Evolutionary conservation across 2,329 filamentous ascomycete genomes (phyloP).

Genomic region (Ilyonectria robusta): DNA sequence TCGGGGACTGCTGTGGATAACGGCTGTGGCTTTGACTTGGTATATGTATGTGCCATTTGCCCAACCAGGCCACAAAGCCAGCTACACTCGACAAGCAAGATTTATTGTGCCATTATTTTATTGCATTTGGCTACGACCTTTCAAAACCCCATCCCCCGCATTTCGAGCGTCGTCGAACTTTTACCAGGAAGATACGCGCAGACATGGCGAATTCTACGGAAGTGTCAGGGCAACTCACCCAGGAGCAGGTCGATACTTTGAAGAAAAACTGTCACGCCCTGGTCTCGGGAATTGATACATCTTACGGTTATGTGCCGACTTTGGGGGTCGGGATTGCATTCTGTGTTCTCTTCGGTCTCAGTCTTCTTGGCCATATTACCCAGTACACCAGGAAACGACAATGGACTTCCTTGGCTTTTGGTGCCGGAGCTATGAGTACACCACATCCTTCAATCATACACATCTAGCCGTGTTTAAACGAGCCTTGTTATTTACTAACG

Average conservation of each 20-base stretch:
- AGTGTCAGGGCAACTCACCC: slow-evolving; percentile 1
- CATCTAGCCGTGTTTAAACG: not conserved
- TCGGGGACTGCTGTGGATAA: not conserved
- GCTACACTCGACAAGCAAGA: not conserved
- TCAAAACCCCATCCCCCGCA: not conserved
- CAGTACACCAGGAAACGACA: not conserved
- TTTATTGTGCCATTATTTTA: not conserved
- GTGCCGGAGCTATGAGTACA: not conserved
- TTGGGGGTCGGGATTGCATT: slow-evolving; percentile 8
- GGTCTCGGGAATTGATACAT: not conserved
- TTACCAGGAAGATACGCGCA: not conserved
- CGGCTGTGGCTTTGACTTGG: not conserved
- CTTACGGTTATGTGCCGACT: slow-evolving; percentile 9
- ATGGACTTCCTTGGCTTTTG: slow-evolving; percentile 6
- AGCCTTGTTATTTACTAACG: not conserved
- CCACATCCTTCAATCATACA: not conserved
- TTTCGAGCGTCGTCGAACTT: not conserved
- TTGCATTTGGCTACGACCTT: not conserved
- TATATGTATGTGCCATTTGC: not conserved
- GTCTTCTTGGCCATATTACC: not conserved
- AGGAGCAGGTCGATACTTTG: not conserved
- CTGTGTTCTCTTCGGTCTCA: slow-evolving; percentile 4
- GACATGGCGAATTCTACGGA: slow-evolving; percentile 2
- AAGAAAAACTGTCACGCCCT: not conserved
- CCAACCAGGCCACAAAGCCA: not conserved